Conservation (phyloP, 2,329 filamentous ascomycete genomes). For the Cytospora piceae region DNA sequence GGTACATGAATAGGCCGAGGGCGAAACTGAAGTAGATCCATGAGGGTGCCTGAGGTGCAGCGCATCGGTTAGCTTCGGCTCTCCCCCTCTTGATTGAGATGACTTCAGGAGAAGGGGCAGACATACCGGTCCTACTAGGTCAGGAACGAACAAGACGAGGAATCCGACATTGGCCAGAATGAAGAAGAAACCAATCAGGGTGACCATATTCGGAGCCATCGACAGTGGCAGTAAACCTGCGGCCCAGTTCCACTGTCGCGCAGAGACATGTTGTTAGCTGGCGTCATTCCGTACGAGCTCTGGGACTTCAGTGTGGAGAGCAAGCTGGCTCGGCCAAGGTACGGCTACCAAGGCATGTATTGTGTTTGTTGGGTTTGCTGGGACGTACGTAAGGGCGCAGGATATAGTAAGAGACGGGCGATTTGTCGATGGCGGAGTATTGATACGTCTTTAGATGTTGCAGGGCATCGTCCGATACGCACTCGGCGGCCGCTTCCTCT, state of each 20-base stretch:
- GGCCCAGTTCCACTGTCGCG: constrained; percentile 87
- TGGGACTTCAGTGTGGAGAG: constrained; percentile 16
- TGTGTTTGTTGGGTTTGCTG: constrained; percentile 8
- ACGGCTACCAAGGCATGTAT: constrained; percentile 24
- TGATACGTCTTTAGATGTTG: constrained; percentile 94
- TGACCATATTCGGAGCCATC: constrained; percentile 98
- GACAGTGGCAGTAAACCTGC: constrained; percentile 92
- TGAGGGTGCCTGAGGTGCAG: constrained; percentile 67
- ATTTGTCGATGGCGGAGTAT: constrained; percentile 97
- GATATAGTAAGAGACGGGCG: constrained; percentile 89
- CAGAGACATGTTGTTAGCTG: constrained; percentile 29
- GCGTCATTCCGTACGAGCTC: constrained; percentile 12
- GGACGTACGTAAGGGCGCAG: constrained; percentile 87
- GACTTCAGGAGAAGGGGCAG: constrained; percentile 19
- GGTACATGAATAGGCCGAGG: constrained; percentile 96
- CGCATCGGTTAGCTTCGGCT: constrained; percentile 26
- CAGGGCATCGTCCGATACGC: constrained; percentile 87
- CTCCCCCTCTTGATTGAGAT: constrained; percentile 9
- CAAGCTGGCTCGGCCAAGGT: constrained; percentile 19
- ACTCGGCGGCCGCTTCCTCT: constrained; percentile 66
- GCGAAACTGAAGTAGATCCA: constrained; percentile 98
- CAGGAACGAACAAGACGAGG: constrained; percentile 81
- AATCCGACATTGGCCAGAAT: constrained; percentile 81
- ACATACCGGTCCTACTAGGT: constrained; percentile 84
- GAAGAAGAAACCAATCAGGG: constrained; percentile 91